Evolutionary conservation across 768 basidiomycete genomes (phyloP), one percentile per base, ranked within the genome.

Genomic region (Kwoniella shandongensis): DNA sequence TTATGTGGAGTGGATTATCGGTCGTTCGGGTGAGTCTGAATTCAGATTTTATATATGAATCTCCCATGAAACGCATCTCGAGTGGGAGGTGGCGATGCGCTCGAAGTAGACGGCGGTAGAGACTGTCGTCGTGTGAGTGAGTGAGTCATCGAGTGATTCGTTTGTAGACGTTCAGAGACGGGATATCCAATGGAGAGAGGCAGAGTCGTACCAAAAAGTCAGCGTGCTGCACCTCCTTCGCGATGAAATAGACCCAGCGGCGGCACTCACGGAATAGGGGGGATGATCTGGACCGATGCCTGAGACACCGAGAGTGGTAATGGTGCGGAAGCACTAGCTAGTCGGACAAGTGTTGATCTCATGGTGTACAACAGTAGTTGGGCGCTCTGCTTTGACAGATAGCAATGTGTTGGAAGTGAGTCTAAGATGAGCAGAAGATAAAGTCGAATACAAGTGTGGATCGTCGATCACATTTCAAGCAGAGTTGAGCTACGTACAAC

Each of bases 1-100:
- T 94, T 60, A 97, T 85, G 74, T 97, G 85, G 7, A 86, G 81
- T 2, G 91, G 89, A 77, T 98, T 97, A 20, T 86, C 86, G 11
- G 86, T 83, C 22, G 83, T 79, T 65, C 80, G 84, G 63, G 96
- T 93, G 44, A 88, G 80, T 6, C 88, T 85, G 76, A 96, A 98
- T 77, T 99, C 94, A 17, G 56, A 88, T 79, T 89, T 93, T 54
- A 93, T 81, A 71, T 93, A 94, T 36, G 82, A 81, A 69, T 93
- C 90, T 22, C 91, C 92, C 49, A 94, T 79, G 38, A 83, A 84
- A 25, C 89, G 83, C 86, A 94, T 88, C 58, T 91, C 91, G 4
- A 70, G 53, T 3, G 89, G 86, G 4, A 94, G 80, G 49, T 74
- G 74, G 47, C 85, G 82, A 68, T 97, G 91, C 1, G 86, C 84